Conservation (phyloP, 805 yeast genomes). For the Wickerhamia fluorescens region DNA sequence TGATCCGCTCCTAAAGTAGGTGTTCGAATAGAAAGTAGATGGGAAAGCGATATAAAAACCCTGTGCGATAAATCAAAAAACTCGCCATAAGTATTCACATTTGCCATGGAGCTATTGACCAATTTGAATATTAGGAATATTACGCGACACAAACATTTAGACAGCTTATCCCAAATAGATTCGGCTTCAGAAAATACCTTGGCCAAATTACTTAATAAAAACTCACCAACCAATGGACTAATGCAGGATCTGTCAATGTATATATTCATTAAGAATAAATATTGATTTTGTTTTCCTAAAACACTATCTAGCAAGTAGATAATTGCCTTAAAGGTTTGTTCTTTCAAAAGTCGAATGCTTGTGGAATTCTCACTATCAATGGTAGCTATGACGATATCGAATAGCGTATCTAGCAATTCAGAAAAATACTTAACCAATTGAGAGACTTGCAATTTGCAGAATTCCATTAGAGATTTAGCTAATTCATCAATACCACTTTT, state of each 20-base stretch:
- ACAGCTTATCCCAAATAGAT: slow-evolving; percentile 53
- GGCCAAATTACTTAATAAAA: slow-evolving; percentile 40
- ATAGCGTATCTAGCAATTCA: slow-evolving; percentile 39
- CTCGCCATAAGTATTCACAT: slow-evolving; percentile 14
- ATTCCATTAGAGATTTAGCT: slow-evolving; percentile 38
- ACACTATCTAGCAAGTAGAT: slow-evolving; percentile 57
- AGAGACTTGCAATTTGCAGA: slow-evolving; percentile 47
- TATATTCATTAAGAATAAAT: slow-evolving; percentile 48
- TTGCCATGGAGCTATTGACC: slow-evolving; percentile 19
- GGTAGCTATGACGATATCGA: slow-evolving; percentile 23
- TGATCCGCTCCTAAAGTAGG: slow-evolving; percentile 54
- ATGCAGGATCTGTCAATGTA: slow-evolving; percentile 31
- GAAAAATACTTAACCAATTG: slow-evolving; percentile 57
- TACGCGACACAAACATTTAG: slow-evolving; percentile 58
- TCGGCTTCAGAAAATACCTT: slow-evolving; percentile 42
- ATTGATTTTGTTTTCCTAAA: slow-evolving; percentile 60
- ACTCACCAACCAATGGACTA: slow-evolving; percentile 47
- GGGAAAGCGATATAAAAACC: slow-evolving; percentile 33
- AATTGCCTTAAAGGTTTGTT: slow-evolving; percentile 44
- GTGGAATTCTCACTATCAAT: slow-evolving; percentile 16
- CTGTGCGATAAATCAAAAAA: slow-evolving; percentile 22
- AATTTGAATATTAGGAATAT: slow-evolving; percentile 44
- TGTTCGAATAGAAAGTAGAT: slow-evolving; percentile 42
- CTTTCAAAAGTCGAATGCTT: slow-evolving; percentile 22
- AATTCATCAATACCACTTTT: slow-evolving; percentile 37